Evolutionary conservation across 2,329 filamentous ascomycete species (phyloP), one percentile per base, ranked within the genome.

Genomic region (Mycosphaerella arachidis): DNA sequence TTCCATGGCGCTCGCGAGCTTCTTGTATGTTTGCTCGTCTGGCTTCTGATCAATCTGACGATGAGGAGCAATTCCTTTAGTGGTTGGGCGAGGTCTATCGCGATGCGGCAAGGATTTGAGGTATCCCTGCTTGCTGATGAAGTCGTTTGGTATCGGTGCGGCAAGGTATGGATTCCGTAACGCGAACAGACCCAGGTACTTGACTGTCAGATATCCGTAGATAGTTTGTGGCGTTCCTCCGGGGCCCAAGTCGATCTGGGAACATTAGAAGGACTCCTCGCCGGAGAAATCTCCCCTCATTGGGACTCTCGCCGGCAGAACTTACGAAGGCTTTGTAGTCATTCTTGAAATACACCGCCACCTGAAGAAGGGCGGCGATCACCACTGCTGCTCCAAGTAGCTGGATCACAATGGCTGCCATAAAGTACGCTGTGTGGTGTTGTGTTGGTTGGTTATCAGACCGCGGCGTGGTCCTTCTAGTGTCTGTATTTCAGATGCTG

Each of bases 21-120:
- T 73, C n/a, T 76, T 70, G 72, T 87, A 86, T 70, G 85, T 83
- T 13, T 75, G 70, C 5, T 71, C 59, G 5, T 79, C 79, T 10
- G 84, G 84, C 45, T 80, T 81, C 70, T 95, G 90, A 72, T 88
- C 84, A 18, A 87, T 79, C 74, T 95, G 91, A 2, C 91, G 83
- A 70, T 96, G 91, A 0, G 91, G 91, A 0, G 90, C 91, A 59
- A 95, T 90, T 53, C 91, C 91, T 45, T 80, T 83, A 9, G 92
- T 87, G 2, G 75, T 72, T 1, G 91, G 91, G 0, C 89, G 83
- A 0, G 81, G 78, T 0, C 87, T 88, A 3, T 74, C 70, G 0
- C 91, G 86, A 58, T 80, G 80, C 0, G 88, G 85, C 0, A 94
- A 79, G 33, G 75, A 73, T 8, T 70, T 67, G 29, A 94, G 81